Evolutionary conservation across 257 asterid species (phyloP).

Genomic region (Solanum bulbocastanum): DNA sequence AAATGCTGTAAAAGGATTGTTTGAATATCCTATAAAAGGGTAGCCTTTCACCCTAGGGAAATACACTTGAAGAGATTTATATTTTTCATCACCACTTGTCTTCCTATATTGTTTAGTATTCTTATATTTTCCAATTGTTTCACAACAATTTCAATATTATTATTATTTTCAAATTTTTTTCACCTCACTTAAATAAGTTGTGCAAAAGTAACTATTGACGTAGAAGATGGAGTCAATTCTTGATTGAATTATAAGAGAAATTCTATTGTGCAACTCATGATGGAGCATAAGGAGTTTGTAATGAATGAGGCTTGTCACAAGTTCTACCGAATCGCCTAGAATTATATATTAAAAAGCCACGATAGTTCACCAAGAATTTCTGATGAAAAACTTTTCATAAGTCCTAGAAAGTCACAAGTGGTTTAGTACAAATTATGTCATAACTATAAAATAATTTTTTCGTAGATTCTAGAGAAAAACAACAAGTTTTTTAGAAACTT

Average conservation of each 20-base stretch:
- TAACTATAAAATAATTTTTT: neutral
- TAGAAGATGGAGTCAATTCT: neutral
- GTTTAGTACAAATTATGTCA: neutral
- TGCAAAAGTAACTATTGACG: neutral
- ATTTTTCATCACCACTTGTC: too few species aligned
- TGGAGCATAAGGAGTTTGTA: neutral
- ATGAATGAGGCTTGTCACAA: neutral
- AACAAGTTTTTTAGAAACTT: neutral
- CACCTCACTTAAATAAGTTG: neutral
- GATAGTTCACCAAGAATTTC: neutral
- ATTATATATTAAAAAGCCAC: neutral
- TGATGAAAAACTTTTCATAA: neutral
- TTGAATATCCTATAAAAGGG: too few species aligned
- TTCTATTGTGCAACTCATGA: neutral
- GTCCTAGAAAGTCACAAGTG: neutral
- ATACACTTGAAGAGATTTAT: too few species aligned
- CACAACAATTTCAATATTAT: too few species aligned
- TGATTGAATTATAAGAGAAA: neutral
- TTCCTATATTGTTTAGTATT: too few species aligned
- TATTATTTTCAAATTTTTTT: neutral
- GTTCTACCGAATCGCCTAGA: neutral
- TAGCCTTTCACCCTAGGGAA: too few species aligned
- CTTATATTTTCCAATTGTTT: too few species aligned
- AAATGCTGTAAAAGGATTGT: too few species aligned
- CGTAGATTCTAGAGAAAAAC: neutral